These are phyloP conservation scores for Tinospora cordifolia DNA, from an alignment of 164 flowering plant genomes.

Conservation along the genomic window DNA sequence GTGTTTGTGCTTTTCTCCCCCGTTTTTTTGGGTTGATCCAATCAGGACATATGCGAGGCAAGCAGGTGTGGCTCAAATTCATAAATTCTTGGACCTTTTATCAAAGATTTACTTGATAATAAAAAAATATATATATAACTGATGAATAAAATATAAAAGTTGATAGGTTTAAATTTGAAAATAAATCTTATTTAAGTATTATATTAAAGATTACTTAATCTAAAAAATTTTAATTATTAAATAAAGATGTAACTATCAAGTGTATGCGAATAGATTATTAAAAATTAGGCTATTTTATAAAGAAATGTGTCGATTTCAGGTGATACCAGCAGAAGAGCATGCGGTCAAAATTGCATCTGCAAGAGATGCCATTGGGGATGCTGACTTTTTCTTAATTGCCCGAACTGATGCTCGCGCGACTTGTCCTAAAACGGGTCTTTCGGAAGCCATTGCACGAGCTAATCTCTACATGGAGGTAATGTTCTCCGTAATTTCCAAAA, in stretches of 20 bases:
- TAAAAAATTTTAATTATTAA: too few relatives aligned
- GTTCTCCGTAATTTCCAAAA: not conserved
- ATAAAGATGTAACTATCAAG: too few relatives aligned
- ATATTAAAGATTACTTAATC: too few relatives aligned
- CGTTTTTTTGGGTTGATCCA: not conserved
- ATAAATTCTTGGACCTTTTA: not conserved
- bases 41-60: slow-evolving; percentile 32
- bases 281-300: too few relatives aligned
- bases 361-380: slow-evolving; percentile 28
- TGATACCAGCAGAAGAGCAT: slow-evolving; percentile 30
- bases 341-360: slow-evolving; percentile 30
- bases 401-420: slow-evolving; percentile 32
- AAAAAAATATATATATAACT: too few relatives aligned
- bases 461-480: slow-evolving; percentile 30
- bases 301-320: too few relatives aligned
- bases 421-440: slow-evolving; percentile 19
- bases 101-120: too few relatives aligned
- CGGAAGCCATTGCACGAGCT: slow-evolving; percentile 28
- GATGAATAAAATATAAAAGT: too few relatives aligned
- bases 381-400: slow-evolving; percentile 31
- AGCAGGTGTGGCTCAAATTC: slow-evolving; percentile 16
- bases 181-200: too few relatives aligned
- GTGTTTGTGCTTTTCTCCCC: not conserved
- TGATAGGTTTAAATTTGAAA: too few relatives aligned
- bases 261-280: too few relatives aligned